Percentiles rank a stretch among this genome's conserved stretches.
Conservation (phyloP, 495 filamentous ascomycete species). For the Trichoderma parareesei region DNA sequence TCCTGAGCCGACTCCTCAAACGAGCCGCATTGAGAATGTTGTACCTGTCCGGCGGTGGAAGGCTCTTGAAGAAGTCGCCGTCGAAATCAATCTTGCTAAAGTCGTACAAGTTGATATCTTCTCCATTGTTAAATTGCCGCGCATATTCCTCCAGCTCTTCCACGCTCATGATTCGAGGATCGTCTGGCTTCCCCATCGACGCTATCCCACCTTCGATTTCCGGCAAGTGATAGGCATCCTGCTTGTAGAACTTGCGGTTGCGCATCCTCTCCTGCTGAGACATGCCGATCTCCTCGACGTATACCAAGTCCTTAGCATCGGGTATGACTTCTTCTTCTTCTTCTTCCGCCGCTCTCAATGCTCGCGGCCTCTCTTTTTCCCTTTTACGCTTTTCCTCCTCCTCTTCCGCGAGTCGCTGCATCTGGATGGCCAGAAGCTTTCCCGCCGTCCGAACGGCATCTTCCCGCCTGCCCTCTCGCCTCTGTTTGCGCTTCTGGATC, state of each 20-base stretch:
- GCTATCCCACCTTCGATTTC: slow-evolving; percentile 67
- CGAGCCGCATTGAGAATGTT: slow-evolving; percentile 94
- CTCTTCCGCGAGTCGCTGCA: slow-evolving; percentile 81
- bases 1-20: slow-evolving; percentile 74
- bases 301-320: slow-evolving; percentile 59
- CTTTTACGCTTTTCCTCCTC: slow-evolving; percentile 59
- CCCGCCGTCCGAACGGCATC: slow-evolving; percentile 89
- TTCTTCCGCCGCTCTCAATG: slow-evolving; percentile 23
- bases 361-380: slow-evolving; percentile 1
- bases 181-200: slow-evolving; percentile 81
- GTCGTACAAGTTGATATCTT: slow-evolving; percentile 97
- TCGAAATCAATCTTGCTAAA: slow-evolving; percentile 98
- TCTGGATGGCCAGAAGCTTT: slow-evolving; percentile 82
- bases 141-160: slow-evolving; percentile 93
- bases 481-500: slow-evolving; percentile 64
- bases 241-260: slow-evolving; percentile 74
- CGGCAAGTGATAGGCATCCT: slow-evolving; percentile 89
- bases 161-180: slow-evolving; percentile 88
- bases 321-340: slow-evolving; percentile 57
- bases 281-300: slow-evolving; percentile 83
- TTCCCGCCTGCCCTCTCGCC: slow-evolving; percentile 81
- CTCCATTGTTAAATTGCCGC: slow-evolving; percentile 79
- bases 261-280: slow-evolving; percentile 63
- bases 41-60: slow-evolving; percentile 86
- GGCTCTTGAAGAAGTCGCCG: slow-evolving; percentile 80